phyloP scores from a whole-genome alignment of 495 filamentous ascomycete species.

The Neurospora sp. region DNA sequence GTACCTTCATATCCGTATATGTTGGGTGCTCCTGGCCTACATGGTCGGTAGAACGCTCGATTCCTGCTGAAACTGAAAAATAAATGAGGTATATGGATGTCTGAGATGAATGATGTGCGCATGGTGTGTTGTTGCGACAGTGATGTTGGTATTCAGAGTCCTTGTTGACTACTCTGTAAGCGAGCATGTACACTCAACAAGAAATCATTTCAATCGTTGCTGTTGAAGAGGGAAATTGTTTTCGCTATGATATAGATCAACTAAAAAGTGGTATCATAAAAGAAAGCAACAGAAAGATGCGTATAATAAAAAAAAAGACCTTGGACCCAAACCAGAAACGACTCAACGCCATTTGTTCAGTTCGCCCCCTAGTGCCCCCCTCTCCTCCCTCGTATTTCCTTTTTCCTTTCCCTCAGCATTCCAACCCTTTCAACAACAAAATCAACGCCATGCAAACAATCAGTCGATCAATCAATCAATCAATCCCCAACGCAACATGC shows the following conservation, averaged over 20 bases:
- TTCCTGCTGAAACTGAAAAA: not conserved
- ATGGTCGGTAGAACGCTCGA: not conserved
- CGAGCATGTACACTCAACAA: not conserved
- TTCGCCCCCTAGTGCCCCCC: not conserved
- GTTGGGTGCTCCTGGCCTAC: not conserved
- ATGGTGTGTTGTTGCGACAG: not conserved
- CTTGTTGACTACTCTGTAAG: no score
- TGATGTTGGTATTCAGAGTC: not conserved
- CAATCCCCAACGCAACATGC: slow-evolving; percentile 13
- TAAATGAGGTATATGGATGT: not conserved
- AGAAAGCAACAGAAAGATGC: not conserved
- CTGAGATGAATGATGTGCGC: not conserved
- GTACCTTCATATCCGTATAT: not conserved
- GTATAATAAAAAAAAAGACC: not conserved
- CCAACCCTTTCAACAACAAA: not conserved
- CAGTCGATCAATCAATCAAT: not conserved
- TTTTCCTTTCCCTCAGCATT: not conserved
- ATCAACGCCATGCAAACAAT: not conserved
- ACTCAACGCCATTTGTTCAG: not conserved
- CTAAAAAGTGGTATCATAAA: not conserved
- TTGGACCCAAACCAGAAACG: not conserved
- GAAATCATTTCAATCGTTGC: not conserved
- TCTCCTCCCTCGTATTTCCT: not conserved
- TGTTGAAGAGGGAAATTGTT: not conserved
- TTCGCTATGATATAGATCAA: not conserved